Conservation (phyloP, 805 yeast genomes). For the Candida caryicola region DNA sequence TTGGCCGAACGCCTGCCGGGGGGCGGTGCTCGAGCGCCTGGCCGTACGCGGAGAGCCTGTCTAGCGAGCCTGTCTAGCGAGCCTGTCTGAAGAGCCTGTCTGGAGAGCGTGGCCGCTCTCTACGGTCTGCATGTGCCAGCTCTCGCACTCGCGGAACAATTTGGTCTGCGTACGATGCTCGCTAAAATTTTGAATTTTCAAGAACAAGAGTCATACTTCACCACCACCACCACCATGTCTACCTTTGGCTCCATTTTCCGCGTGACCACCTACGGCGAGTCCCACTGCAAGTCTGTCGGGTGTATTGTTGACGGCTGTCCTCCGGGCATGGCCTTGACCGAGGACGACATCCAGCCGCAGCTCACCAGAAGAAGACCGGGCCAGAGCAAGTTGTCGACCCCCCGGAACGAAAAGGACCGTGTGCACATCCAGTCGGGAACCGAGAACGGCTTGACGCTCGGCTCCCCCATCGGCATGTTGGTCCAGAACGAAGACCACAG, state of each 20-base stretch:
- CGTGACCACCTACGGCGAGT: constrained; percentile 97
- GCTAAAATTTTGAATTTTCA: no score
- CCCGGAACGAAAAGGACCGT: constrained; percentile 91
- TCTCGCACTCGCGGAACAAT: no score
- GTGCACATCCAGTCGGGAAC: constrained; percentile 95
- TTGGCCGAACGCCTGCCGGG: no score
- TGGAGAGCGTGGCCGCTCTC: no score
- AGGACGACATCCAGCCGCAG: constrained; percentile 92
- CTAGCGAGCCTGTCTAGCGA: no score
- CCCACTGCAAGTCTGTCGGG: constrained; percentile 96
- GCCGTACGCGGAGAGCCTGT: no score
- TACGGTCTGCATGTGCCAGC: no score
- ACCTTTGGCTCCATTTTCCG: constrained; percentile 41
- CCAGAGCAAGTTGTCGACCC: constrained; percentile 87
- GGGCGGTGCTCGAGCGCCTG: no score
- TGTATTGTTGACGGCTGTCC: constrained; percentile 99
- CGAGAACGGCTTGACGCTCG: constrained; percentile 85
- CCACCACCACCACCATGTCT: constrained; percentile 37
- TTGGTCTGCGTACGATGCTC: no score
- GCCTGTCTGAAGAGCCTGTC: no score
- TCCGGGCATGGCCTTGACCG: constrained; percentile 84
- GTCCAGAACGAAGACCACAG: constrained; percentile 94
- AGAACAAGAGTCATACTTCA: no score
- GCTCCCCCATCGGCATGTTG: constrained; percentile 93
- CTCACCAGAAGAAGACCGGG: constrained; percentile 97